phyloP scores from a whole-genome alignment of 805 yeast genomes.

The Lipomyces sp. region DNA sequence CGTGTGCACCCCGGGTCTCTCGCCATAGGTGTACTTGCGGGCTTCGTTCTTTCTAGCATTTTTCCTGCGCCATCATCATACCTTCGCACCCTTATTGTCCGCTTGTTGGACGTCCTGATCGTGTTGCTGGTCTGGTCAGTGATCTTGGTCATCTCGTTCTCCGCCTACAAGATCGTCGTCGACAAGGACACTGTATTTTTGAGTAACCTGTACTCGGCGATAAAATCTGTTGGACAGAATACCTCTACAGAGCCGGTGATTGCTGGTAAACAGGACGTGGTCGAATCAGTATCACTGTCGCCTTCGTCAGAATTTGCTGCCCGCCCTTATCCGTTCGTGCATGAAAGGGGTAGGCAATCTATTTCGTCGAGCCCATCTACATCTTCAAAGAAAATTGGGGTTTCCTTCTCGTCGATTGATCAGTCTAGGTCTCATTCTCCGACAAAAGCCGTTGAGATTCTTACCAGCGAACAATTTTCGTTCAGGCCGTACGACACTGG shows the following conservation, averaged over 20 bases:
- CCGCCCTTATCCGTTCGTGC: constrained; percentile 21
- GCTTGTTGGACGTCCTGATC: constrained; percentile 5
- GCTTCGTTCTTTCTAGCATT: constrained; percentile 22
- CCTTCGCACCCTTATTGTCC: constrained; percentile 7
- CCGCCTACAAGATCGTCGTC: constrained; percentile 4
- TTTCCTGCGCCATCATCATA: constrained; percentile 16
- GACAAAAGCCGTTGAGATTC: not conserved
- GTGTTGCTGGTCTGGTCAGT: constrained; percentile 18
- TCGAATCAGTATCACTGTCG: not conserved
- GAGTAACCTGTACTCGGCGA: not conserved
- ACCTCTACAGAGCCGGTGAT: not conserved
- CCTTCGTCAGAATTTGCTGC: constrained; percentile 25
- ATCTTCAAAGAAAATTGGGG: not conserved
- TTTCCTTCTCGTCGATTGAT: not conserved
- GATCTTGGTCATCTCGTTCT: constrained; percentile 4
- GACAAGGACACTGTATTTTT: not conserved
- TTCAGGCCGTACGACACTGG: constrained; percentile 9
- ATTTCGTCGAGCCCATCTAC: not conserved
- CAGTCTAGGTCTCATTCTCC: not conserved
- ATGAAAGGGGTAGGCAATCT: not conserved
- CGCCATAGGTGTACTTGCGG: constrained; percentile 7
- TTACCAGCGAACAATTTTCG: not conserved
- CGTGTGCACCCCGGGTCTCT: not conserved
- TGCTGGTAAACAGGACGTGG: not conserved
- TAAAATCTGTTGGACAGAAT: not conserved